Evolutionary conservation across 1,284 basidiomycete genomes (phyloP).

Genomic region (Pisolithus thermaeus): DNA sequence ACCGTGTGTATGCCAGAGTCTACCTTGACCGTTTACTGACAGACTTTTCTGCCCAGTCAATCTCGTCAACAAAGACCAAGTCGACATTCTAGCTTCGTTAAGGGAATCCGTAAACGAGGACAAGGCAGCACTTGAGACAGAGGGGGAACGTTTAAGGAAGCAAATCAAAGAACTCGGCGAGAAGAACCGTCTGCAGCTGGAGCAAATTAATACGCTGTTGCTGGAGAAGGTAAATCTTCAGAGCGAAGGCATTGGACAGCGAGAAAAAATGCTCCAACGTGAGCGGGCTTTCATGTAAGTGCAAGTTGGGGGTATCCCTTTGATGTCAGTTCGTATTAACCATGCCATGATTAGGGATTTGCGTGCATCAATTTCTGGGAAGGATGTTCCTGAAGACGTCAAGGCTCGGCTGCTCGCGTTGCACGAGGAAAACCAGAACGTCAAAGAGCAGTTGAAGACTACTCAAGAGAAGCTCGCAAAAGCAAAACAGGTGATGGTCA

Average conservation of each 20-base stretch:
- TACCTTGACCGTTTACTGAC: neutral
- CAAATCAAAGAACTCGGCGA: slow-evolving; percentile 73
- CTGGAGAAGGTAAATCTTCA: slow-evolving; percentile 91
- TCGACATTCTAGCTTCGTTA: slow-evolving; percentile 76
- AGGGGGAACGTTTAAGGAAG: slow-evolving; percentile 59
- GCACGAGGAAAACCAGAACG: slow-evolving; percentile 69
- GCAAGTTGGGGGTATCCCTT: neutral
- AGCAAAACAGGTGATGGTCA: slow-evolving; percentile 59
- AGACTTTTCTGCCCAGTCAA: slow-evolving; percentile 47
- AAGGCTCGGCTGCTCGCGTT: slow-evolving; percentile 70
- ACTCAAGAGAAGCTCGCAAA: slow-evolving; percentile 76
- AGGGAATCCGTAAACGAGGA: slow-evolving; percentile 88
- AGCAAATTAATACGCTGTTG: slow-evolving; percentile 82
- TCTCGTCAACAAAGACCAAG: slow-evolving; percentile 79
- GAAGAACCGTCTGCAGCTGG: slow-evolving; percentile 87
- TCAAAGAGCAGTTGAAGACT: slow-evolving; percentile 70
- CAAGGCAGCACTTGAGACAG: slow-evolving; percentile 68
- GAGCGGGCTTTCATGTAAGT: slow-evolving; percentile 74
- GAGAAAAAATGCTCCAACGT: slow-evolving; percentile 77
- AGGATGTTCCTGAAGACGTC: slow-evolving; percentile 75
- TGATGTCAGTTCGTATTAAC: neutral
- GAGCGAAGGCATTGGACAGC: slow-evolving; percentile 77
- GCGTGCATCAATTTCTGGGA: slow-evolving; percentile 67
- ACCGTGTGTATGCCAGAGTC: slow-evolving; percentile 52
- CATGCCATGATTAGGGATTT: slow-evolving; percentile 49